Evolutionary conservation across 257 asterid genomes (phyloP).

Genomic region (Rubia yunnanensis): DNA sequence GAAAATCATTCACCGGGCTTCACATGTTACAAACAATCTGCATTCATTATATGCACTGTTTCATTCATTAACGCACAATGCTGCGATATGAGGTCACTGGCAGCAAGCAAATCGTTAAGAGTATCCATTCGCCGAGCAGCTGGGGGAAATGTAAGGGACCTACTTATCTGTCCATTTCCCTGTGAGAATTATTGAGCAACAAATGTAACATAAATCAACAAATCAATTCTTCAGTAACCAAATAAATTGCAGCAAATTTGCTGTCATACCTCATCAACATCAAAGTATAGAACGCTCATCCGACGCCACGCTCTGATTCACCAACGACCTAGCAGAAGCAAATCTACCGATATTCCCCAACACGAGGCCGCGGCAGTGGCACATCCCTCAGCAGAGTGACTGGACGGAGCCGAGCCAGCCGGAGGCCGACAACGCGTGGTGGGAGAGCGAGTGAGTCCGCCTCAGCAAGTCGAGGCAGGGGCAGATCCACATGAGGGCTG

Average conservation of each 20-base stretch:
- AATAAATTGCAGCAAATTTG: not conserved
- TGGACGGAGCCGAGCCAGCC: constrained; percentile 99
- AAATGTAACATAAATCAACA: no score
- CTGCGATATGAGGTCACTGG: constrained; percentile 86
- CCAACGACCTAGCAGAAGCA: constrained; percentile 85
- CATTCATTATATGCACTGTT: constrained; percentile 76
- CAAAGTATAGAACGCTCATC: constrained; percentile 93
- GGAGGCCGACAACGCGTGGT: constrained; percentile 82
- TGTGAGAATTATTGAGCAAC: constrained; percentile 9
- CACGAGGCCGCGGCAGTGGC: constrained; percentile 66
- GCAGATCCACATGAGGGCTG: no score
- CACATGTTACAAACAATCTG: constrained; percentile 86
- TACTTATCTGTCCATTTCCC: constrained; percentile 59
- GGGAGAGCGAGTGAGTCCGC: constrained; percentile 87
- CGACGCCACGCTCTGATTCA: constrained; percentile 83
- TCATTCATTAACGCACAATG: constrained; percentile 90
- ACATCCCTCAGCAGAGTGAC: constrained; percentile 96
- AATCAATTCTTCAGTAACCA: not conserved
- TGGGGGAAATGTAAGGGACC: constrained; percentile 65
- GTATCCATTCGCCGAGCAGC: constrained; percentile 99
- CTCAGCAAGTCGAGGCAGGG: no score
- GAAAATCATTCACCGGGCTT: constrained; percentile 59
- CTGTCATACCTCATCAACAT: constrained; percentile 58
- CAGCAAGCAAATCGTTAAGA: constrained; percentile 94
- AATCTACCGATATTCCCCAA: constrained; percentile 95